Percentiles rank a stretch among this genome's conserved stretches.
Conservation (phyloP, 2,329 filamentous ascomycete species). For the Sporothrix dimorphospora region DNA sequence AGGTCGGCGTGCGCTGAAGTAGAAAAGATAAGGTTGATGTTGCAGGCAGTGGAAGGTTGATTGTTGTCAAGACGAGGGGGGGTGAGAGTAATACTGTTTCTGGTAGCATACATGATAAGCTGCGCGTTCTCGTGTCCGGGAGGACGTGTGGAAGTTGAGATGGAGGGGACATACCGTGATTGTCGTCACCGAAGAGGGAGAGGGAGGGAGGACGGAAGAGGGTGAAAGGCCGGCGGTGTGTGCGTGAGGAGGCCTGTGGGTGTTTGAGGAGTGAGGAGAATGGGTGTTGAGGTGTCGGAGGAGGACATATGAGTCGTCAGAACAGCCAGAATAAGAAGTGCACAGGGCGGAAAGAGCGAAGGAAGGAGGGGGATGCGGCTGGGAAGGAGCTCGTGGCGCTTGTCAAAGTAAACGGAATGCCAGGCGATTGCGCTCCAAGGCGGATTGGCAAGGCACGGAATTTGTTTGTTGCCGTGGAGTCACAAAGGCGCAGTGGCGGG, state of each 20-base stretch:
- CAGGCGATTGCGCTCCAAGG: slow-evolving; percentile 10
- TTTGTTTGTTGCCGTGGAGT: slow-evolving; percentile 29
- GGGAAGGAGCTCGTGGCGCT: background rate
- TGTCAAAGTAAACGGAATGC: background rate
- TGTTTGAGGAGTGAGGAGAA: background rate
- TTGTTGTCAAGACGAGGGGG: background rate
- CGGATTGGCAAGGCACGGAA: slow-evolving; percentile 22
- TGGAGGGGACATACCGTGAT: background rate
- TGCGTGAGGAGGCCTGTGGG: background rate
- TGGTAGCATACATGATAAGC: background rate
- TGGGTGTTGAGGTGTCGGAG: background rate
- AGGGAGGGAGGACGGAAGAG: background rate
- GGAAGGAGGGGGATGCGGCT: slow-evolving; percentile 10
- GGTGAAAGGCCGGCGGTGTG: background rate
- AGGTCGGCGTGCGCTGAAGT: background rate
- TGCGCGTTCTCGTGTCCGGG: background rate
- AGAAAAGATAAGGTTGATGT: background rate
- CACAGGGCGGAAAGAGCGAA: slow-evolving; percentile 17
- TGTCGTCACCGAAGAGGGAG: too few relatives aligned
- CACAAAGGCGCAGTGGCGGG: slow-evolving; percentile 16
- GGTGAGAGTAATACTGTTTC: background rate
- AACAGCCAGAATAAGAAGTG: background rate
- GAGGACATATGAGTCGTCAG: slow-evolving; percentile 10
- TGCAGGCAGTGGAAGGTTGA: background rate
- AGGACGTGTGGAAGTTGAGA: background rate